Evolutionary conservation across 2,329 filamentous ascomycete species (phyloP).

Genomic region (Alternaria sp.): DNA sequence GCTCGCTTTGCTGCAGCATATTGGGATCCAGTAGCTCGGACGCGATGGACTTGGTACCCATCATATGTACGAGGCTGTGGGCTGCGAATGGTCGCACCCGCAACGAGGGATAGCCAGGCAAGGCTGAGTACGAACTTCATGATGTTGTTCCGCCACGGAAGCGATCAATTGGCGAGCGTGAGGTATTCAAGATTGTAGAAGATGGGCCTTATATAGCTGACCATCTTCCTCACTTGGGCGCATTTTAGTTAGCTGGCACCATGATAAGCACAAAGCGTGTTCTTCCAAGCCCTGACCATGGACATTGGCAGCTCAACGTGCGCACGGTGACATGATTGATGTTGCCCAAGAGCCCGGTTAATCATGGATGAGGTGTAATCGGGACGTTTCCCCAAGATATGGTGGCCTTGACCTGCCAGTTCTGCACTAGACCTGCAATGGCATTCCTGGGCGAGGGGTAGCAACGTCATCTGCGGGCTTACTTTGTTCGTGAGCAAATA

Average conservation of each 20-base stretch:
- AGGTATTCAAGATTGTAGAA: not conserved
- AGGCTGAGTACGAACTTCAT: constrained; percentile 25
- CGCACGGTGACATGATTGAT: constrained; percentile 9
- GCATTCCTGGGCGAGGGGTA: constrained; percentile 26
- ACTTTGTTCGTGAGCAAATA: not conserved
- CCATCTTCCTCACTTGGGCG: not conserved
- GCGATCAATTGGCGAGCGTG: not conserved
- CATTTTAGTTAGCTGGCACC: not conserved
- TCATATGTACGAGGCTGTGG: constrained; percentile 41
- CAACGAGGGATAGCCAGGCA: constrained; percentile 22
- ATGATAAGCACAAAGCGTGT: not conserved
- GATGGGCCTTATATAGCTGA: constrained; percentile 4
- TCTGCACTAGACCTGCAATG: constrained; percentile 24
- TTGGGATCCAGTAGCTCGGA: constrained; percentile 42
- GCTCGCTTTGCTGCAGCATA: constrained; percentile 42
- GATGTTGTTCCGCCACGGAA: not conserved
- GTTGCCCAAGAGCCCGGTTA: constrained; percentile 5
- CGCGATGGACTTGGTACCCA: constrained; percentile 51
- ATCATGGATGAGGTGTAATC: constrained; percentile 9
- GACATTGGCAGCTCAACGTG: constrained; percentile 9
- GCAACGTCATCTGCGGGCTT: constrained; percentile 20
- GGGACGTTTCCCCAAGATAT: constrained; percentile 11
- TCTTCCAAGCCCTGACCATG: constrained; percentile 2
- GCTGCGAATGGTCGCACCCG: constrained; percentile 30
- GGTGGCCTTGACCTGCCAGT: constrained; percentile 29